A percentile compares a stretch with the other conserved stretches of the same genome.
Conservation (phyloP, 2,329 filamentous ascomycete species). For the Pestalotiopsis sp. region DNA sequence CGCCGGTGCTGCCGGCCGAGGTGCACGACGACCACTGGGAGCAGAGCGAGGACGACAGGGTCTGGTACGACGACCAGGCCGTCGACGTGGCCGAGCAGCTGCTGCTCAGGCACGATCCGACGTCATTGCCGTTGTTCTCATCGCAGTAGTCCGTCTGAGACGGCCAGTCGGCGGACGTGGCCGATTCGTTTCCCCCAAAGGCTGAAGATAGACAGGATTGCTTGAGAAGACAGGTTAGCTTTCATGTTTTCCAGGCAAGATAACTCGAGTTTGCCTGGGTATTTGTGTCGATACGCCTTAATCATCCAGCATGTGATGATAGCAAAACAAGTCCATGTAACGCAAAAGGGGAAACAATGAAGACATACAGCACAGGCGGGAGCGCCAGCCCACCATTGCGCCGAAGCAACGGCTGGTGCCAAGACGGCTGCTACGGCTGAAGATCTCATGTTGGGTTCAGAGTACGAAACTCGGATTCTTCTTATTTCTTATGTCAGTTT, state of each 20-base stretch:
- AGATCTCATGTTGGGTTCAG: constrained; percentile 34
- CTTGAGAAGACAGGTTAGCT: constrained; percentile 27
- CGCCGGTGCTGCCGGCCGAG: constrained; percentile 38
- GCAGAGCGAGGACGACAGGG: constrained; percentile 45
- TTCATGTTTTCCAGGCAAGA: not conserved
- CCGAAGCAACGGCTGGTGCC: constrained; percentile 30
- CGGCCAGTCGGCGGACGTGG: constrained; percentile 33
- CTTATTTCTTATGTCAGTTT: not conserved
- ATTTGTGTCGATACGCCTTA: no score
- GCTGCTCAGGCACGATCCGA: constrained; percentile 30
- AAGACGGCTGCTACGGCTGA: constrained; percentile 28
- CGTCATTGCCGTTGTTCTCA: constrained; percentile 26
- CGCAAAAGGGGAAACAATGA: no score
- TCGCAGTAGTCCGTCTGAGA: constrained; percentile 35
- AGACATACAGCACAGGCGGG: constrained; percentile 45
- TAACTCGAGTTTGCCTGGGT: no score
- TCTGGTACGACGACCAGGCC: constrained; percentile 32
- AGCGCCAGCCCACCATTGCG: constrained; percentile 42
- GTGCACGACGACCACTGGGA: constrained; percentile 41
- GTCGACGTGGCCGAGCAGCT: constrained; percentile 29
- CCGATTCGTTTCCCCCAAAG: constrained; percentile 26
- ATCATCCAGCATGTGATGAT: no score
- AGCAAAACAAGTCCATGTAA: not conserved
- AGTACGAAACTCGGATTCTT: not conserved
- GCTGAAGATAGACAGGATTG: constrained; percentile 45